phyloP scores from a whole-genome alignment of 1,139 yeast species.

The Geotrichum fermentans region DNA sequence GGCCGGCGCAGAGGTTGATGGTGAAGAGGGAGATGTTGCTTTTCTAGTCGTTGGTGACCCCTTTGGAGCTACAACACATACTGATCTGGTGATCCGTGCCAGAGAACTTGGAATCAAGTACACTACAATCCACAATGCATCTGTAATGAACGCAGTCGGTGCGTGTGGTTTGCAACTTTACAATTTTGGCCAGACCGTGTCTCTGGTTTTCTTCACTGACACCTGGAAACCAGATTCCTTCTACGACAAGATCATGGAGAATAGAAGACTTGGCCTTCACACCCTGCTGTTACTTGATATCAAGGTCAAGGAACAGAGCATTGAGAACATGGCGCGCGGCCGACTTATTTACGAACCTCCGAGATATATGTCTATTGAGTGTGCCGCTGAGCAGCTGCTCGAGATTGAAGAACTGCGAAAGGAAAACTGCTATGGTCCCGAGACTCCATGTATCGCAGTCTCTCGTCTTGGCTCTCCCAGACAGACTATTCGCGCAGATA shows the following conservation, averaged over 20 bases:
- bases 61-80: constrained; percentile 96
- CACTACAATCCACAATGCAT: constrained; percentile 88
- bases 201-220: constrained; percentile 92
- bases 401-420: constrained; percentile 77
- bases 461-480: constrained; percentile 84
- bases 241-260: constrained; percentile 83
- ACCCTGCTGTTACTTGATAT: constrained; percentile 84
- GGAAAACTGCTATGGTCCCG: constrained; percentile 63
- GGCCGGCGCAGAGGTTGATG: constrained; percentile 63
- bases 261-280: constrained; percentile 83
- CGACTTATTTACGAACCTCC: constrained; percentile 93
- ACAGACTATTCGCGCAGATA: constrained; percentile 80
- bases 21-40: constrained; percentile 68
- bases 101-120: constrained; percentile 73
- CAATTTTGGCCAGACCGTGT: constrained; percentile 94
- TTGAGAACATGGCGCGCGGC: constrained; percentile 92
- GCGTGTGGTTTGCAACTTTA: constrained; percentile 94
- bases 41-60: constrained; percentile 96
- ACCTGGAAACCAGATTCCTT: constrained; percentile 95
- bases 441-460: constrained; percentile 91
- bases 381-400: constrained; percentile 80
- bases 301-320: constrained; percentile 93
- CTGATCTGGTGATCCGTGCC: constrained; percentile 87
- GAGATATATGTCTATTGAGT: constrained; percentile 86
- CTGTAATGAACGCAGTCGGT: constrained; percentile 97